Evolutionary conservation across 306 rosid species (phyloP).

Genomic region (Sicyos baderoa): DNA sequence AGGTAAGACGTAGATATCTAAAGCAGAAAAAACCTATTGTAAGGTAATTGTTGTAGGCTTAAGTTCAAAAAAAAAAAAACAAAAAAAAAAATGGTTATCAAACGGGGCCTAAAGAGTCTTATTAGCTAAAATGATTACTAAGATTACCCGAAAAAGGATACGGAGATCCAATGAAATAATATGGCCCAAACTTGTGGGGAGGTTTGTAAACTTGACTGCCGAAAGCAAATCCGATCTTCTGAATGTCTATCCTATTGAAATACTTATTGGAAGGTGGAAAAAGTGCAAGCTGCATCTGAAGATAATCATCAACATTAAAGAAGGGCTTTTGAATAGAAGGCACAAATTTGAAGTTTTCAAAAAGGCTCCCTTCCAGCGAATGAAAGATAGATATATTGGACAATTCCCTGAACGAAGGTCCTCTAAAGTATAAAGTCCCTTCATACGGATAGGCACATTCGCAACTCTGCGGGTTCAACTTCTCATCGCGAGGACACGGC

Average conservation of each 20-base stretch:
- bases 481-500: slow-evolving; percentile 52
- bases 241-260: slow-evolving; percentile 63
- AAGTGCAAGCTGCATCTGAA: slow-evolving; percentile 63
- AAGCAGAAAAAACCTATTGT: too few species aligned
- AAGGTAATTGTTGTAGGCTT: too few species aligned
- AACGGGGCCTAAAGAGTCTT: too few species aligned
- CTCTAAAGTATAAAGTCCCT: slow-evolving; percentile 74
- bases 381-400: slow-evolving; percentile 46
- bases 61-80: too few species aligned
- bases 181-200: slow-evolving; percentile 72
- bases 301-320: slow-evolving; percentile 65
- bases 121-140: slow-evolving; percentile 1
- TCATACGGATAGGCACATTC: slow-evolving; percentile 75
- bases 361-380: slow-evolving; percentile 61
- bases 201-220: slow-evolving; percentile 76
- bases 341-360: slow-evolving; percentile 44
- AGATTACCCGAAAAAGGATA: slow-evolving; percentile 60
- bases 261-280: slow-evolving; percentile 54
- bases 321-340: slow-evolving; percentile 59
- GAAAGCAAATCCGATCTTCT: slow-evolving; percentile 62
- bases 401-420: slow-evolving; percentile 61
- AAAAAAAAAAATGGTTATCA: too few species aligned
- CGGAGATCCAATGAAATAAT: slow-evolving; percentile 52
- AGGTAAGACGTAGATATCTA: too few species aligned
- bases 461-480: slow-evolving; percentile 77